Conservation (phyloP, 768 basidiomycete genomes). For the Zangia roseola region DNA sequence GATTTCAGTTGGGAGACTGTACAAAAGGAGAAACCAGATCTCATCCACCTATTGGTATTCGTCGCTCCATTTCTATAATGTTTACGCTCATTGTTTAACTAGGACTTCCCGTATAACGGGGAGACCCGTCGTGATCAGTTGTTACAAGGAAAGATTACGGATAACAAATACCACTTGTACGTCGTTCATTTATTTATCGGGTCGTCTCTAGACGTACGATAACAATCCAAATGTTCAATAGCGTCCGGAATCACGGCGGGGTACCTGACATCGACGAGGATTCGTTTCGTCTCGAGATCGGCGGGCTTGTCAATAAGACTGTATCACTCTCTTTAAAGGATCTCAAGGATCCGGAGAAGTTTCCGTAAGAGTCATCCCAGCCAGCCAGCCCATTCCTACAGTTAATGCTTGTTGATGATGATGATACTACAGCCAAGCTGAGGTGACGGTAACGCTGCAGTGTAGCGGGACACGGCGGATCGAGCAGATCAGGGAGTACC, state of each 20-base stretch:
- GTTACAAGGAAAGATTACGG: slow-evolving; percentile 44
- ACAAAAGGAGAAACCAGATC: slow-evolving; percentile 48
- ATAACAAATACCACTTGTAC: slow-evolving; percentile 50
- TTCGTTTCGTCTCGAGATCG: slow-evolving; percentile 48
- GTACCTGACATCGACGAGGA: slow-evolving; percentile 50
- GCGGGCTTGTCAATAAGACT: slow-evolving; percentile 47
- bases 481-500: slow-evolving; percentile 51
- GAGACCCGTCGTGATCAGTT: slow-evolving; percentile 47
- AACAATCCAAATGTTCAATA: slow-evolving; percentile 12
- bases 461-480: slow-evolving; percentile 54
- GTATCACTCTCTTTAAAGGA: slow-evolving; percentile 47
- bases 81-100: too few species aligned
- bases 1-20: slow-evolving; percentile 53
- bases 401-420: background rate
- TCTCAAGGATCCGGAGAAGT: slow-evolving; percentile 44
- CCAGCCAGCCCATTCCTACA: too few species aligned
- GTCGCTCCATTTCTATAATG: too few species aligned
- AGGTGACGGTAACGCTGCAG: slow-evolving; percentile 53
- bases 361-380: slow-evolving; percentile 37
- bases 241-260: slow-evolving; percentile 55
- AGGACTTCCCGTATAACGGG: slow-evolving; percentile 56
- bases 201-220: background rate
- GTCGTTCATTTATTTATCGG: slow-evolving; percentile 10
- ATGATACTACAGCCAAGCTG: slow-evolving; percentile 35
- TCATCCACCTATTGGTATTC: slow-evolving; percentile 43